phyloP scores from a whole-genome alignment of 192 early-diverging fungal genomes.

The Coemansia sp. region DNA sequence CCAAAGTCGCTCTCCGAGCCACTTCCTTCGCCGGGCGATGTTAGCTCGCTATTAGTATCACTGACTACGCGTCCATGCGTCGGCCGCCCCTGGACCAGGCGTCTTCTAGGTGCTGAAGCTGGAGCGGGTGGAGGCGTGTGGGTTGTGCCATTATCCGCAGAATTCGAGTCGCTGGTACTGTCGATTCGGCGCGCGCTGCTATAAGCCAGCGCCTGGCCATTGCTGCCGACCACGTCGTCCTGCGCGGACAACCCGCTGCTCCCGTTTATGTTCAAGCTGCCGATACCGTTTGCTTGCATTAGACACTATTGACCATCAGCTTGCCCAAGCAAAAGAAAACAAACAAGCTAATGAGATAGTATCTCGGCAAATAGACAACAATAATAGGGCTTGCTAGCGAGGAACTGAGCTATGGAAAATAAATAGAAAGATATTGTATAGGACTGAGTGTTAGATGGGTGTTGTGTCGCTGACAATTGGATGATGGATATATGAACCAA shows the following conservation, averaged over 20 bases:
- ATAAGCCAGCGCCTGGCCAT: conserved; percentile 10
- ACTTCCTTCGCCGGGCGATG: conserved; percentile 26
- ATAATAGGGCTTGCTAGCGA: neutral
- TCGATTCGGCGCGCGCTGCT: conserved; percentile 14
- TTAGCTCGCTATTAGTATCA: conserved; percentile 54
- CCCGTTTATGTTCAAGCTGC: conserved; percentile 35
- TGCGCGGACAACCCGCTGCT: conserved; percentile 22
- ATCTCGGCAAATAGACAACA: neutral
- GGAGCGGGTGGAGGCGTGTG: conserved; percentile 12
- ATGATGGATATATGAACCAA: neutral
- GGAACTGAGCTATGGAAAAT: neutral
- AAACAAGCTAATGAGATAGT: neutral
- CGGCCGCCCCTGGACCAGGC: conserved; percentile 41
- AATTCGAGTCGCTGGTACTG: conserved; percentile 6
- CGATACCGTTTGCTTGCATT: conserved; percentile 56
- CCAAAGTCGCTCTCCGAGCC: conserved; percentile 48
- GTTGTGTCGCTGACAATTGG: neutral
- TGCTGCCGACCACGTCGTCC: conserved; percentile 9
- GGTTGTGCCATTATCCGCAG: neutral
- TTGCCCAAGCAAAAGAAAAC: conserved; percentile 10
- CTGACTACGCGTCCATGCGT: conserved; percentile 49
- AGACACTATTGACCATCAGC: conserved; percentile 17
- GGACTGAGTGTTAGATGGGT: conserved; percentile 2
- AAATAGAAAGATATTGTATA: neutral
- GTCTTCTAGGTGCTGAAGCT: conserved; percentile 13